Conservation (phyloP, 2,329 filamentous ascomycete genomes). For the Paecilomyces formosus region DNA sequence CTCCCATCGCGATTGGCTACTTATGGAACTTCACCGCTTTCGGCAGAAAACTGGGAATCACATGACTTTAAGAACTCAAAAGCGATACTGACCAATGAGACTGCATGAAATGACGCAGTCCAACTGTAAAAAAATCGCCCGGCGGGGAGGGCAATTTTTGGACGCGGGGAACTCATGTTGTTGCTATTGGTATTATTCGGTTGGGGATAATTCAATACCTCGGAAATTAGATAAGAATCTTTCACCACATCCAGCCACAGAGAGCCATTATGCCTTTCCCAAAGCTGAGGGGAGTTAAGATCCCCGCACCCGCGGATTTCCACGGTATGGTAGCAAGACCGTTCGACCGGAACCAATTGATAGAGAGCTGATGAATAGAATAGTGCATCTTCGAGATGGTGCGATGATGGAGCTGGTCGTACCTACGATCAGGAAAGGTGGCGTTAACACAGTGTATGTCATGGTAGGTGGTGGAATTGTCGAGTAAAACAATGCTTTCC, state of each 20-base stretch:
- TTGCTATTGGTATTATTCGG: neutral
- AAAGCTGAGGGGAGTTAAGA: constrained; percentile 34
- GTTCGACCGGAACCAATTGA: neutral
- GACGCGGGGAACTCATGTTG: neutral
- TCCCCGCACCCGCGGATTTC: constrained; percentile 60
- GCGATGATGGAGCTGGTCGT: constrained; percentile 53
- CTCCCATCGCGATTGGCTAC: neutral
- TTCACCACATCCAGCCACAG: neutral
- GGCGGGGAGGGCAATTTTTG: neutral
- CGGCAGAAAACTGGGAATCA: neutral
- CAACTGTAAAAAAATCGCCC: neutral
- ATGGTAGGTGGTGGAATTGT: constrained; percentile 33
- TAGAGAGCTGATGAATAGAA: neutral
- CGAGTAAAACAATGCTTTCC: neutral
- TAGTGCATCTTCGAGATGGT: constrained; percentile 62
- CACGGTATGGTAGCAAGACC: constrained; percentile 35
- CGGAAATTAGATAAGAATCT: neutral
- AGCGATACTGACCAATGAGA: neutral
- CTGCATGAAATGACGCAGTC: neutral
- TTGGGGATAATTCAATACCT: neutral
- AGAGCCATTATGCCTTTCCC: constrained; percentile 23
- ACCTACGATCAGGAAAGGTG: constrained; percentile 51
- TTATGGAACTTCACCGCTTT: neutral
- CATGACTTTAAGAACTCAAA: neutral
- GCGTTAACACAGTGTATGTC: constrained; percentile 56